Evolutionary conservation across 2,329 filamentous ascomycete genomes (phyloP), one percentile per base, ranked within the genome.

Genomic region (Epichloe glyceriae): DNA sequence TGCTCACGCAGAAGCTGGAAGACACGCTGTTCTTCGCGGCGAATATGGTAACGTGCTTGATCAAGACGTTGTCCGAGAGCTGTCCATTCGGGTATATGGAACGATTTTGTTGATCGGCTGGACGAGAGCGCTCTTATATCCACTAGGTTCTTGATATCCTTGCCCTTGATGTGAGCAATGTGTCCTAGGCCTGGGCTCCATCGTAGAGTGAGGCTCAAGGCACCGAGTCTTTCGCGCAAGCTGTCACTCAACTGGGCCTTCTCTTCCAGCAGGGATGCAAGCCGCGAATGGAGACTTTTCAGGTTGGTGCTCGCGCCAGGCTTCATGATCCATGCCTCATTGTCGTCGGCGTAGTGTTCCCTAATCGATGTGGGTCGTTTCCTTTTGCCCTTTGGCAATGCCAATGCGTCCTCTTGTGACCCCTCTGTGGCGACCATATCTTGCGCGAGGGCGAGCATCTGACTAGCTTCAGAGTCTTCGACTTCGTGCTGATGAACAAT

Each of bases 161-260:
- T 90, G 35, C 88, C 88, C 66, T 85, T 93, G 59, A 97, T 78
- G 63, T 97, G 90, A 59, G 86, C 90, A 61, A 95, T 86, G 64
- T 98, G 88, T 8, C 93, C 91, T 2, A 95, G 75, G 14, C 83
- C 85, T 0, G 91, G 85, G 1, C 85, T 88, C 86, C 89, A 97
- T 59, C 85, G 86, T 19, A 98, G 76, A 0, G 82, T 85, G 42
- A 97, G 75, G 52, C 76, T 83, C 5, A 79, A 67, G 11, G 82
- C 80, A 52, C 68, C 66, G 42, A 91, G 73, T 5, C 78, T 73
- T 12, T 75, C 65, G 49, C 82, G 80, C 20, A 97, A 73, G 4
- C 68, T 67, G 17, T 78, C 70, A 10, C 76, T 78, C 4, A 97
- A 72, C 1, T 66, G 55, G 1, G 62, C 58, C 61, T 87, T 93